Percentiles rank a stretch among this genome's conserved stretches.
Evolutionary conservation across 352 stramenopile species (phyloP).

Genomic region (Salisapilia sapeloensis): DNA sequence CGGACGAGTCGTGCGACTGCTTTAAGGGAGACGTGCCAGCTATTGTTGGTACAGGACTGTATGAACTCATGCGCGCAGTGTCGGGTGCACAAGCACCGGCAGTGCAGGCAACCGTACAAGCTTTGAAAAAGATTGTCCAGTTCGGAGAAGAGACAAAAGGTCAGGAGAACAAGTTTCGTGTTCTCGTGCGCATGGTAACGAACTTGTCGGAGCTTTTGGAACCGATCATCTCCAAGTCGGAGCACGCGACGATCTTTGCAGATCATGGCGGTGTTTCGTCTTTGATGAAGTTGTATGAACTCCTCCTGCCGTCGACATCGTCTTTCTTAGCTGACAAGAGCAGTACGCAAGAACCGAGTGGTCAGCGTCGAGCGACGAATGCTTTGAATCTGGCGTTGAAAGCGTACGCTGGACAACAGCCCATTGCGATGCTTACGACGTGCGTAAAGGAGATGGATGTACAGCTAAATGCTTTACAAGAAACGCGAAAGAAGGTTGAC

Average conservation of each 20-base stretch:
- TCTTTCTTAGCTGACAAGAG: constrained; percentile 24
- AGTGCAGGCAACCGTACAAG: constrained; percentile 79
- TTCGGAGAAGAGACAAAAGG: constrained; percentile 40
- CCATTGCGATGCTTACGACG: constrained; percentile 51
- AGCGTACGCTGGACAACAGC: constrained; percentile 80
- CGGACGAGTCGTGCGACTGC: constrained; percentile 67
- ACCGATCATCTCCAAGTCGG: constrained; percentile 87
- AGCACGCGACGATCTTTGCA: constrained; percentile 86
- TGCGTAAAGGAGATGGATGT: constrained; percentile 42
- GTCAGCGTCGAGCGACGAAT: constrained; percentile 81
- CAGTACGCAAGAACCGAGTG: constrained; percentile 2
- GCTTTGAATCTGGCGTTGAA: constrained; percentile 80
- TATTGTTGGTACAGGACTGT: constrained; percentile 87
- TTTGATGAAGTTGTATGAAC: constrained; percentile 80
- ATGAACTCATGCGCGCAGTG: constrained; percentile 94
- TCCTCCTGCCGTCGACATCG: constrained; percentile 70
- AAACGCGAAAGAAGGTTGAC: constrained; percentile 18
- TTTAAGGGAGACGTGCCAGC: constrained; percentile 87
- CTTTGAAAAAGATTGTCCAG: constrained; percentile 82
- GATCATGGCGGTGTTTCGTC: constrained; percentile 78
- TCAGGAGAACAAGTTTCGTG: constrained; percentile 7
- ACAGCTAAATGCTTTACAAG: constrained; percentile 28
- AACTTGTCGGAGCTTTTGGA: constrained; percentile 89
- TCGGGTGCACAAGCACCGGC: constrained; percentile 69
- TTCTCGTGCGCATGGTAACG: constrained; percentile 40